A percentile compares a stretch with the other conserved stretches of the same genome.
These are phyloP conservation scores for Acanthochlamys bracteata DNA, from an alignment of 106 monocot genomes.

Conservation along the genomic window DNA sequence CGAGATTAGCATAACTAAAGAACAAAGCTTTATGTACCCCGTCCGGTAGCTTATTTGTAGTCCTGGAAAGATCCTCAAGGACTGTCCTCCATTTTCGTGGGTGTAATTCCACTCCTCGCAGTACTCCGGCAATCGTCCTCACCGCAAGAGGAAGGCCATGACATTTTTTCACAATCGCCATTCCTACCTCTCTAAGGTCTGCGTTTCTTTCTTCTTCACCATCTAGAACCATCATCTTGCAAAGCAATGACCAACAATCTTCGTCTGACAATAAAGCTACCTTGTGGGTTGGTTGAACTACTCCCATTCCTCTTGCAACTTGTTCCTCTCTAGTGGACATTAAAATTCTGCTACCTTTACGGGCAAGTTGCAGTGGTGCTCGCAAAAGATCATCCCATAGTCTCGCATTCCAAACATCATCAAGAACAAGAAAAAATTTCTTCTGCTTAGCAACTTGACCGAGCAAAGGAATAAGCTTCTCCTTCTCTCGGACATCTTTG, in stretches of 20 bases:
- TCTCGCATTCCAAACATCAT: constrained; percentile 33
- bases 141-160: constrained; percentile 16
- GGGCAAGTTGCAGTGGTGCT: constrained; percentile 13
- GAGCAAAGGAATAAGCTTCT: constrained; percentile 15
- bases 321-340: constrained; percentile 27
- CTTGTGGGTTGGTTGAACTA: constrained; percentile 15
- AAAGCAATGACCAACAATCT: constrained; percentile 10
- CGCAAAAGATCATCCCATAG: constrained; percentile 35
- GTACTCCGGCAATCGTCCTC: constrained; percentile 8
- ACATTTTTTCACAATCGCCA: constrained; percentile 10
- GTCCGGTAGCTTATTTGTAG: not conserved
- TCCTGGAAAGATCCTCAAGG: constrained; percentile 14
- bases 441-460: constrained; percentile 2
- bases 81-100: constrained; percentile 8
- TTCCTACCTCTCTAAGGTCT: not conserved
- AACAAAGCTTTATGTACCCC: constrained; percentile 11
- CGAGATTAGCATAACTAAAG: not conserved
- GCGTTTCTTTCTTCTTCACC: not conserved
- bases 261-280: constrained; percentile 12
- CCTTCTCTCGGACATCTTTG: constrained; percentile 2
- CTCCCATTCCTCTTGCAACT: constrained; percentile 23
- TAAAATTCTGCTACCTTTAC: constrained; percentile 19
- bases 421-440: constrained; percentile 37
- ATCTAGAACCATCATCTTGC: not conserved
- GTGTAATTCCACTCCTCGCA: not conserved